A percentile compares a stretch with the other conserved stretches of the same genome.
phyloP scores from a whole-genome alignment of 768 basidiomycete species.

The Podaxis carcinomalis region DNA sequence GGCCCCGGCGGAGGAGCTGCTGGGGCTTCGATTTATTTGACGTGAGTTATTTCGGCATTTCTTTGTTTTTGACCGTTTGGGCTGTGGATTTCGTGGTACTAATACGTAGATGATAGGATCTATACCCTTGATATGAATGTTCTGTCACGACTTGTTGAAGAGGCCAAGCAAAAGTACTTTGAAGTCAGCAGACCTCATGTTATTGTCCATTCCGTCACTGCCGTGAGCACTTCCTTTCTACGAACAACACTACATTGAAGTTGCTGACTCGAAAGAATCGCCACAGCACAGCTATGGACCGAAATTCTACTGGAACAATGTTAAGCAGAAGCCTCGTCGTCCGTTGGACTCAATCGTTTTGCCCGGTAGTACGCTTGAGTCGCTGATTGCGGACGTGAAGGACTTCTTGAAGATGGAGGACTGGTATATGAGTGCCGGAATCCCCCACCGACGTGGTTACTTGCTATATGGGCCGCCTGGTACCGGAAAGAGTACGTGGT shows the following conservation, averaged over 20 bases:
- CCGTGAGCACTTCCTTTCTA: slow-evolving; percentile 16
- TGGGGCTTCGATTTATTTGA: slow-evolving; percentile 22
- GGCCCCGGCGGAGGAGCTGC: slow-evolving; percentile 11
- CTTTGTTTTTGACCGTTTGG: slow-evolving; percentile 1
- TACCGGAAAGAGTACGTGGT: slow-evolving; percentile 50
- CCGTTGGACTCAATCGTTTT: slow-evolving; percentile 52
- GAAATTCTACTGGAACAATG: slow-evolving; percentile 36
- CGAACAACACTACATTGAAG: too few relatives aligned
- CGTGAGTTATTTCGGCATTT: slow-evolving; percentile 19
- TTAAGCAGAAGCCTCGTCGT: slow-evolving; percentile 46
- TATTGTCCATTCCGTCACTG: slow-evolving; percentile 29
- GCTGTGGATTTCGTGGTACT: slow-evolving; percentile 14
- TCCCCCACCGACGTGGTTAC: slow-evolving; percentile 55
- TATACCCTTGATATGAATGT: slow-evolving; percentile 35
- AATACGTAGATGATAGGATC: slow-evolving; percentile 29
- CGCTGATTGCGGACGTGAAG: slow-evolving; percentile 43
- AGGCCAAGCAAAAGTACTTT: slow-evolving; percentile 29
- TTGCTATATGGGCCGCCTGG: slow-evolving; percentile 58
- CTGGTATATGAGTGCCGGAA: slow-evolving; percentile 57
- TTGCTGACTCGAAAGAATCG: too few relatives aligned
- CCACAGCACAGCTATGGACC: slow-evolving; percentile 34
- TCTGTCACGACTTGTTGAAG: slow-evolving; percentile 31
- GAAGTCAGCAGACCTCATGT: slow-evolving; percentile 32
- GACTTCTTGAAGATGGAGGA: slow-evolving; percentile 50
- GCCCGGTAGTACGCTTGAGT: slow-evolving; percentile 39